These are phyloP conservation scores for Odontarrhena argentea DNA, from an alignment of 345 rosid genomes.

Conservation along the genomic window DNA sequence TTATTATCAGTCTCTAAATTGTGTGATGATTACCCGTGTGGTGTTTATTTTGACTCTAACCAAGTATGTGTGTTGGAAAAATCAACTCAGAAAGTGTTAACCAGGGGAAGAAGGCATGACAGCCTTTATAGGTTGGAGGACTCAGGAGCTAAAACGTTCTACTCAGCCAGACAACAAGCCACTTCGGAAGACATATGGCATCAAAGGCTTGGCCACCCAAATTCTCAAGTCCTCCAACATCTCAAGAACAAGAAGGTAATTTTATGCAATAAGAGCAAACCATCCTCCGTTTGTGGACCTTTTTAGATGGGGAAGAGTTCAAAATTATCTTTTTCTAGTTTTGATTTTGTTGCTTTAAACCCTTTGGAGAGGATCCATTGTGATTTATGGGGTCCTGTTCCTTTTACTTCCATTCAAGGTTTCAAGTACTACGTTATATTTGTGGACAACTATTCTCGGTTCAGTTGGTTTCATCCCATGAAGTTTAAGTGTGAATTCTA, in stretches of 20 bases:
- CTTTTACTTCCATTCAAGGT: neutral
- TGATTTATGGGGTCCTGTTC: neutral
- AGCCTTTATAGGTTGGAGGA: neutral
- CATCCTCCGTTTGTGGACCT: neutral
- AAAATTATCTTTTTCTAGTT: neutral
- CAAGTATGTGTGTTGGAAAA: neutral
- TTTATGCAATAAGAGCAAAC: neutral
- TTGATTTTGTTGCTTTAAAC: neutral
- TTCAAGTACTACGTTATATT: conserved; percentile 7
- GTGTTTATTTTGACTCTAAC: neutral
- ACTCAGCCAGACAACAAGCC: neutral
- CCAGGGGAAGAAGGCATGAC: neutral
- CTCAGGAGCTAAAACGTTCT: neutral
- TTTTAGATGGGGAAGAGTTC: neutral
- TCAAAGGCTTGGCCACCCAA: neutral
- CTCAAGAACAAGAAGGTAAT: neutral
- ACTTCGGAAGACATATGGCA: neutral
- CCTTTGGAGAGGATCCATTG: neutral
- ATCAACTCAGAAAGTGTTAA: neutral
- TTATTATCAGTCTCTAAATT: conserved; percentile 4
- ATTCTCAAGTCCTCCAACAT: neutral
- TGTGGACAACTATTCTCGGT: conserved; percentile 2
- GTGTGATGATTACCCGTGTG: neutral
- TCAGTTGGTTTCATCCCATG: neutral
- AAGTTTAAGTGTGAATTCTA: neutral